These are phyloP conservation scores for Podospora fimiseda DNA, from an alignment of 495 filamentous ascomycete species.

Conservation along the genomic window DNA sequence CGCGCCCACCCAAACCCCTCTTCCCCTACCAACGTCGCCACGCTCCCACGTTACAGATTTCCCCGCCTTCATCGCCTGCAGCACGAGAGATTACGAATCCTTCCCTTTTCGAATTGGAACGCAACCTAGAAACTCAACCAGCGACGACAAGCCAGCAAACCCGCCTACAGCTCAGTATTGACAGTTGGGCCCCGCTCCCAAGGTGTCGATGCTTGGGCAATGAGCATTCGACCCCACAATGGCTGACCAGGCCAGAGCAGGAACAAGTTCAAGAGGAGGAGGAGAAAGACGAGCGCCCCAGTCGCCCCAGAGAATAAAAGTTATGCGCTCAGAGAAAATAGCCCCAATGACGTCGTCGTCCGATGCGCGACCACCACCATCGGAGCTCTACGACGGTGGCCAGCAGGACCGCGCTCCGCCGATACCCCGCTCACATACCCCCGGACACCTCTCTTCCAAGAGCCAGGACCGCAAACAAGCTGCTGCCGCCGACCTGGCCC, in stretches of 20 bases:
- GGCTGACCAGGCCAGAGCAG: constrained; percentile 32
- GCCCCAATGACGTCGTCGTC: constrained; percentile 24
- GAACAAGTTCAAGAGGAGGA: constrained; percentile 12
- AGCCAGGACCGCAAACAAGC: constrained; percentile 38
- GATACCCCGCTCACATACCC: constrained; percentile 45
- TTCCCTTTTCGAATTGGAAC: neutral
- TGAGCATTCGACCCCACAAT: constrained; percentile 30
- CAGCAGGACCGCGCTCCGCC: constrained; percentile 29
- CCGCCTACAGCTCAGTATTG: neutral
- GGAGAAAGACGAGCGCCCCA: constrained; percentile 27
- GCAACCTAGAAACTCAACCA: neutral
- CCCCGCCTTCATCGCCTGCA: neutral
- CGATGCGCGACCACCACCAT: constrained; percentile 19
- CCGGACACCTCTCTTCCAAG: constrained; percentile 47
- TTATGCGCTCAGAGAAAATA: constrained; percentile 40
- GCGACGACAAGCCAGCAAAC: neutral
- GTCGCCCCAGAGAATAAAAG: constrained; percentile 29
- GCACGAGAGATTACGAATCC: neutral
- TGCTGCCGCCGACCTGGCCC: constrained; percentile 40
- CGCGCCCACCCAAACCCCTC: neutral
- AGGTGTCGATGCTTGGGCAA: constrained; percentile 18
- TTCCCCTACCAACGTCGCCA: too few species aligned
- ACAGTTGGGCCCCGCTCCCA: neutral
- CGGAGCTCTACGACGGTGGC: constrained; percentile 20
- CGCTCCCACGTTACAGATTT: neutral